Base-by-base conservation (phyloP, 2,329 filamentous ascomycete species). In the Apiospora saccharicola region DNA sequence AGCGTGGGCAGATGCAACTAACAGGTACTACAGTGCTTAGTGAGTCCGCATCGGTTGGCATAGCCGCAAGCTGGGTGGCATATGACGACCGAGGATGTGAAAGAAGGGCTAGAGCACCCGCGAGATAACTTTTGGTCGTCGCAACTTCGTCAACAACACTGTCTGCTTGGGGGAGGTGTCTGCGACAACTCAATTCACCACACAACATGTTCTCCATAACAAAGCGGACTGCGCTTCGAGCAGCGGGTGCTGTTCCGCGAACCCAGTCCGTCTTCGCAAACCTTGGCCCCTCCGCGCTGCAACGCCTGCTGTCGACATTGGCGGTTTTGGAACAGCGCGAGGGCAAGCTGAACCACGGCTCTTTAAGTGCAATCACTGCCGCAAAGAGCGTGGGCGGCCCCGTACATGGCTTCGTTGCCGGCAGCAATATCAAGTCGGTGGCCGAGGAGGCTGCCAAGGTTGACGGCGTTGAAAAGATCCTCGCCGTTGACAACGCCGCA, bases 271-370 rank as follows among this genome's bases (percentile, higher is more conserved):
- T 77, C 30, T 80, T 79, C 74, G 76, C 81, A 68, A 79, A 75
- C 73, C 79, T 79, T 73, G 80, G 84, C 81, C 80, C 84, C 81
- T 90, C 90, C 72, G 86, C 89, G 74, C 84, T 92, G 75, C 87
- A 88, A 77, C 90, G 93, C 78, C 86, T 97, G 74, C 88, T 97
- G 73, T 98, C 95, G 69, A 96, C 95, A 47, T 89, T 99, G 72
- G 96, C 96, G 67, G 87, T 99, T 71, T 90, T 99, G 74, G 96
- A 99, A 85, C 96, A 98, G 84, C 91, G 92, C 79, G 93, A 97
- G 79, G 96, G 96, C 74, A 92, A 95, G 84, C 89, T 99, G 76
- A 95, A 94, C 80, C 84, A 89, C 74, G 92, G 93, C 30, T 98
- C 95, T 6, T 86, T 98, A 72, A 94, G 94, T 79, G 93, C 95